These are phyloP conservation scores for Claviceps sp. DNA, from an alignment of 2,329 filamentous ascomycete species.

Conservation along the genomic window DNA sequence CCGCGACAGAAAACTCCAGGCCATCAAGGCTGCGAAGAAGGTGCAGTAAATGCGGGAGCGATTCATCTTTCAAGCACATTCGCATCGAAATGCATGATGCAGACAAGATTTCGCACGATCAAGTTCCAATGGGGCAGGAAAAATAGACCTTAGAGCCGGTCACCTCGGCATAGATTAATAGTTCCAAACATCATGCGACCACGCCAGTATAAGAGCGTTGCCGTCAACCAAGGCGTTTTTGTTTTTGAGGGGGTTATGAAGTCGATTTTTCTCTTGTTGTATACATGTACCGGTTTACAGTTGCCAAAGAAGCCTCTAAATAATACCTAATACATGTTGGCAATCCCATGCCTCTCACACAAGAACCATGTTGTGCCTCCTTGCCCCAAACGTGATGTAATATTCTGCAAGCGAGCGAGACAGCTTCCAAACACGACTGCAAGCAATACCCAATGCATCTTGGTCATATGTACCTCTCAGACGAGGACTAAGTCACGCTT, in stretches of 20 bases:
- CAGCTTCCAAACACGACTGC: no score
- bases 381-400: no score
- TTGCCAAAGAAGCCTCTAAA: conserved; percentile 2
- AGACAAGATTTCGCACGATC: not conserved
- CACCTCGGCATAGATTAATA: conserved; percentile 6
- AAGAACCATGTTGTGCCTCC: no score
- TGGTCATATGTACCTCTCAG: no score
- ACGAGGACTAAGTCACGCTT: no score
- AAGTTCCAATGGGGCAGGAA: not conserved
- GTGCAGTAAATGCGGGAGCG: conserved; percentile 35
- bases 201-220: conserved; percentile 10
- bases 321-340: conserved; percentile 3
- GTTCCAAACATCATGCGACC: conserved; percentile 6
- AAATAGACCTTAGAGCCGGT: not conserved
- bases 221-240: conserved; percentile 18
- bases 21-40: conserved; percentile 50
- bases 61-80: not conserved
- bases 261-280: conserved; percentile 8
- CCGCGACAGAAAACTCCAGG: conserved; percentile 60
- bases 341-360: no score
- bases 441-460: no score
- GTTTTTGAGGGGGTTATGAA: conserved; percentile 7
- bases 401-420: no score
- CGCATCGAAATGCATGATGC: not conserved
- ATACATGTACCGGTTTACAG: conserved; percentile 8